Conservation (phyloP, 257 asterid species). For the Capsicum chinense region DNA sequence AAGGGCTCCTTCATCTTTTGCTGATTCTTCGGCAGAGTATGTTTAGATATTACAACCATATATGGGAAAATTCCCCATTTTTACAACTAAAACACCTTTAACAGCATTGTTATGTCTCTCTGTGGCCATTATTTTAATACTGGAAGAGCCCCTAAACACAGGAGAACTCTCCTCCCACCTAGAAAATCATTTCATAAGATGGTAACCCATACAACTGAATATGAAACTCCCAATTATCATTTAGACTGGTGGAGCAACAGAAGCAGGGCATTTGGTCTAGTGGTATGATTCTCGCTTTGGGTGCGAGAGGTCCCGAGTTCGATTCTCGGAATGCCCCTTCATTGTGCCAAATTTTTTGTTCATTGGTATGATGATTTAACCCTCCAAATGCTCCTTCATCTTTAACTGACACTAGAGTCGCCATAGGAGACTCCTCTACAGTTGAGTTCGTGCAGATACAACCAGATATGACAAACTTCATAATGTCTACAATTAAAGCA, state of each 20-base stretch:
- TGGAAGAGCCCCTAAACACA: not conserved
- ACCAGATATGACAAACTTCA: not conserved
- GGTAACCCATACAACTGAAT: not conserved
- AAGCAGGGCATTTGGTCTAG: constrained; percentile 85
- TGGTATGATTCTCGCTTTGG: constrained; percentile 87
- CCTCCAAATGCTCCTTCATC: constrained; percentile 15
- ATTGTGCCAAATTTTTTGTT: not conserved
- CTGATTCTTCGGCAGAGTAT: not conserved
- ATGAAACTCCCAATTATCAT: not conserved
- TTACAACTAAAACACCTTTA: not conserved
- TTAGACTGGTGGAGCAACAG: not conserved
- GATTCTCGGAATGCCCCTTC: constrained; percentile 67
- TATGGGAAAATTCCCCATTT: not conserved
- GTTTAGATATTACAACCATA: constrained; percentile 9
- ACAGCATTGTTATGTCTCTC: not conserved
- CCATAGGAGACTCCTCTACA: not conserved
- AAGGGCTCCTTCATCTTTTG: not conserved
- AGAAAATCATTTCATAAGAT: not conserved
- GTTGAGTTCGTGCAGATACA: not conserved
- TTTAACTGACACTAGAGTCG: not conserved
- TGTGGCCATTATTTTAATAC: not conserved
- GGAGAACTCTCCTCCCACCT: not conserved
- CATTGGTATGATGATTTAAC: not conserved
- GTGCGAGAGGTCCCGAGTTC: constrained; percentile 86
- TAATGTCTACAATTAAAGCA: not conserved